Evolutionary conservation across 352 stramenopile species (phyloP), one percentile per base, ranked within the genome.

Genomic region (Peronospora belbahrii): DNA sequence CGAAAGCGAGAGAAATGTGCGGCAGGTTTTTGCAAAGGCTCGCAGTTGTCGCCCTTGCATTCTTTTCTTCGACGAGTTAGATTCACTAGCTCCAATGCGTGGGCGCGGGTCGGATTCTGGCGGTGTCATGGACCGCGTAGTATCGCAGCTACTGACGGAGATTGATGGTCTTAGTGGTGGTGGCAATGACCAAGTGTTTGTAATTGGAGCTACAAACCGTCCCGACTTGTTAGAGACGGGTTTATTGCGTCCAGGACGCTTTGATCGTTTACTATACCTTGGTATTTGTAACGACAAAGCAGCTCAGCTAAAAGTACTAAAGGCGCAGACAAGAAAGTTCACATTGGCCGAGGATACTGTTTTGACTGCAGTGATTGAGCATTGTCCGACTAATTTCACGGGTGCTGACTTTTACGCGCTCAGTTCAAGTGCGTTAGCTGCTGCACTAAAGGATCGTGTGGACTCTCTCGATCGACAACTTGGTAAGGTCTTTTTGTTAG

Each of bases 131-230:
- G 94, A 98, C 57, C 83, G 92, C 18, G 94, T 98, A 1, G 93
- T 98, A 2, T 94, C 93, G n/a, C 95, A 97, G 42, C 65, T 98
- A 4, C 76, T 98, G 14, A 91, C 88, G 3, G 94, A 98, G 62
- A 87, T 98, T 37, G 95, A 98, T 24, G 77, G 78, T 5, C 66
- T 89, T n/a, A 83, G 74, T 20, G 67, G 66, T n/a, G 66, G 69
- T 25, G 70, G 65, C 9, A 77, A 77, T 42, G 66, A 91, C 46
- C 77, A 91, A 54, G 79, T 98, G 20, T 97, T 98, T 75, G 90
- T 98, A 0, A 95, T 98, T 41, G 94, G 88, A 20, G 94, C 95
- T 3, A 98, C 95, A 4, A 98, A 98, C 65, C 89, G 94, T 6
- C 95, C 95, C 2, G 95, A 98, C 48, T 59, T 98, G 17, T 70